phyloP scores from a whole-genome alignment of 2,329 filamentous ascomycete species.

The Sclerotinia spermophila region DNA sequence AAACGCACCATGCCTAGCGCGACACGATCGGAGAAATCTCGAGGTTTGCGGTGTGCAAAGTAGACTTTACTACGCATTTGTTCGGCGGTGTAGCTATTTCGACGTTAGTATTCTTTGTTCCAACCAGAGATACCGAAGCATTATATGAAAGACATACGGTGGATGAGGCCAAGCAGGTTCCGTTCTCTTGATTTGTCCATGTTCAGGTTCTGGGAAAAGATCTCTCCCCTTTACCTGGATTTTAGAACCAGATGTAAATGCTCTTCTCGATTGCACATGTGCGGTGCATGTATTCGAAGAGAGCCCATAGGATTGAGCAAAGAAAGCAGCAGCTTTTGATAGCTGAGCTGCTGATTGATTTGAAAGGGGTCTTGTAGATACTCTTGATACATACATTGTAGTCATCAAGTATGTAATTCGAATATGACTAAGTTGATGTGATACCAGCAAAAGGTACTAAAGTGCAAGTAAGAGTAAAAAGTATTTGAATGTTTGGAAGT shows the following conservation, averaged over 20 bases:
- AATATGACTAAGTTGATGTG: not conserved
- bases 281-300: slow-evolving; percentile 20
- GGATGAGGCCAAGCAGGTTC: slow-evolving; percentile 59
- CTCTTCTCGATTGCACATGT: slow-evolving; percentile 23
- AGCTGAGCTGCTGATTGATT: slow-evolving; percentile 31
- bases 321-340: slow-evolving; percentile 29
- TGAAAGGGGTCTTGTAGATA: slow-evolving; percentile 29
- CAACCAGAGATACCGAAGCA: not conserved
- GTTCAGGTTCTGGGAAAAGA: slow-evolving; percentile 36
- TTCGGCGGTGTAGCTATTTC: slow-evolving; percentile 62
- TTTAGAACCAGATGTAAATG: slow-evolving; percentile 33
- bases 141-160: slow-evolving; percentile 25
- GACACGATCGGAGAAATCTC: slow-evolving; percentile 70
- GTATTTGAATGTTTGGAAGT: not conserved
- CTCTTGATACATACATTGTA: slow-evolving; percentile 32
- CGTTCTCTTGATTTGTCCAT: slow-evolving; percentile 52
- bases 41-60: slow-evolving; percentile 72
- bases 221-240: slow-evolving; percentile 29
- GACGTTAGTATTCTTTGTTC: not conserved
- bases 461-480: not conserved
- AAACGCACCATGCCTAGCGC: slow-evolving; percentile 75
- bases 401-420: not conserved
- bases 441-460: not conserved
- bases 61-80: slow-evolving; percentile 70
- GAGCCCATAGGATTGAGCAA: slow-evolving; percentile 27